Base-by-base conservation (phyloP, 495 filamentous ascomycete genomes). In the Corynascus novoguineensis region DNA sequence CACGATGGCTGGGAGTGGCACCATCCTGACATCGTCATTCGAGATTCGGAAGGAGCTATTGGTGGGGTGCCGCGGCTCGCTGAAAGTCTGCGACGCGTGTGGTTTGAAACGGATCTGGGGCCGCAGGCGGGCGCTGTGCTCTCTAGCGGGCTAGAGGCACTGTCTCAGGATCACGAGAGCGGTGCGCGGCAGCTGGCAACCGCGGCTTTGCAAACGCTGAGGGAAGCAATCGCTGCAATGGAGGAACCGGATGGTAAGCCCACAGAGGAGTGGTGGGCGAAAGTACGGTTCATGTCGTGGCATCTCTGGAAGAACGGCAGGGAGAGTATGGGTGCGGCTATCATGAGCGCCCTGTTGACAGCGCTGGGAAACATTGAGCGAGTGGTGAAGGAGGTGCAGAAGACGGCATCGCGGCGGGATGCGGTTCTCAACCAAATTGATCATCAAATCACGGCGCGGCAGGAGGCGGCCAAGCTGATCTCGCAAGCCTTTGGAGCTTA, bases 321-420 rank as follows among this genome's bases (percentile, higher is more conserved):
- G 15, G 78, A 81, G 54, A 85, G 80, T 60, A 86, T 87, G 83
- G 77, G 78, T 3, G 74, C 82, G 0, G 78, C 82, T 1, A 86
- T 83, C 19, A 66, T 78, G 48, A 78, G 74, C 29, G 78, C 72
- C 0, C 37, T 84, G 27, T 59, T 85, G 1, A 66, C 68, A 14
- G 68, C 75, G 9, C 68, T 86, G 17, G 56, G 68, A 3, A 48
- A 29, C 1, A 62, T 71, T 12, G 68, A 73, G 24, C 22, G 59
- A 15, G 22, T 32, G 31, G 17, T 61, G 17, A 47, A 42, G 25
- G 15, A 17, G 10, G 11, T 1, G 1, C 2, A 27, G 22, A 8
- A 8, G 6, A 0, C 14, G 2, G 34, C 15, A 3, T 1, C 15
- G n/a, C 27, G 17, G 37, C 34, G 46, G 15, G 24, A 57, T 9